Conservation (phyloP, 805 yeast genomes). For the Cyberlindnera saturnus region DNA sequence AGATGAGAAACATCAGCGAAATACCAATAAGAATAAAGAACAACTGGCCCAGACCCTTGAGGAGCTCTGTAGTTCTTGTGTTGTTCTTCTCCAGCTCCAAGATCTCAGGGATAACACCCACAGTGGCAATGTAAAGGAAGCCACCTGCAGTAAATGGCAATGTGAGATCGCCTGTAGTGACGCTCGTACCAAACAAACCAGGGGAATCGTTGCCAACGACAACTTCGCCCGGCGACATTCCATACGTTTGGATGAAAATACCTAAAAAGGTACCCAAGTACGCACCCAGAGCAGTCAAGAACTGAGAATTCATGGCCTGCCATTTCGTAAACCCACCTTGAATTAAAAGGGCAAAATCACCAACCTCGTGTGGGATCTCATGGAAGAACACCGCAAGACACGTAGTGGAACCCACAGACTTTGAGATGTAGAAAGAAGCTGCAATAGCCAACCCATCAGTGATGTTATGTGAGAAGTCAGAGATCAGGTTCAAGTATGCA, state of each 20-base stretch:
- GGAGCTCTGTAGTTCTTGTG: slow-evolving; percentile 32
- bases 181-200: slow-evolving; percentile 47
- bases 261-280: slow-evolving; percentile 62
- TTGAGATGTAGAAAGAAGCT: slow-evolving; percentile 58
- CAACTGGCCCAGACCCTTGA: slow-evolving; percentile 40
- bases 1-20: slow-evolving; percentile 43
- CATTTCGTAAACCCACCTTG: slow-evolving; percentile 63
- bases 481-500: slow-evolving; percentile 59
- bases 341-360: slow-evolving; percentile 69
- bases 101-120: slow-evolving; percentile 71
- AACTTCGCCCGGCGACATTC: slow-evolving; percentile 8
- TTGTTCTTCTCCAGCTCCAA: slow-evolving; percentile 36
- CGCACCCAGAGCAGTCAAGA: slow-evolving; percentile 61
- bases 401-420: slow-evolving; percentile 59
- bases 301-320: slow-evolving; percentile 63
- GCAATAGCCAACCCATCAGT: slow-evolving; percentile 76
- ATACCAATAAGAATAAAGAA: slow-evolving; percentile 48
- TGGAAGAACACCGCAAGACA: slow-evolving; percentile 68
- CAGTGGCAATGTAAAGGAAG: slow-evolving; percentile 64
- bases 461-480: slow-evolving; percentile 69
- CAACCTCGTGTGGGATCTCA: slow-evolving; percentile 78
- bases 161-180: slow-evolving; percentile 43
- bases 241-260: slow-evolving; percentile 43
- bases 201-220: slow-evolving; percentile 14
- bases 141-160: slow-evolving; percentile 77